phyloP scores from a whole-genome alignment of 306 rosid genomes.

The Glycine latifolia region DNA sequence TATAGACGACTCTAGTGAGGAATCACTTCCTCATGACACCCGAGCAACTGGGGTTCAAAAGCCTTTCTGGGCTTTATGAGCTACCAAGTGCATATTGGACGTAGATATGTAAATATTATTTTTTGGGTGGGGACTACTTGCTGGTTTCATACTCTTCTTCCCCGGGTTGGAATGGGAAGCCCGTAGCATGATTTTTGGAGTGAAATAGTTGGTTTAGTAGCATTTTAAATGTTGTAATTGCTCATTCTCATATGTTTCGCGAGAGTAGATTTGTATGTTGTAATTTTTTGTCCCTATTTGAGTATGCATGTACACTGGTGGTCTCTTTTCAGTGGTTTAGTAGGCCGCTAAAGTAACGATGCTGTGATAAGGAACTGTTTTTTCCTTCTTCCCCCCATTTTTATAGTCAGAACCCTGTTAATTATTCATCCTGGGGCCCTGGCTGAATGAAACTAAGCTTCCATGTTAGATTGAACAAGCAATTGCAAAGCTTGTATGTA shows the following conservation, averaged over 20 bases:
- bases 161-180: slow-evolving; percentile 24
- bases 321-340: slow-evolving; percentile 31
- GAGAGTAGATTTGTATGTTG: slow-evolving; percentile 35
- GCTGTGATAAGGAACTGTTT: slow-evolving; percentile 13
- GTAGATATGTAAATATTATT: slow-evolving; percentile 43
- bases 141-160: slow-evolving; percentile 23
- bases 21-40: slow-evolving; percentile 47
- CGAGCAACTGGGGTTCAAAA: slow-evolving; percentile 58
- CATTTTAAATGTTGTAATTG: slow-evolving; percentile 35
- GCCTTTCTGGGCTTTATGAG: slow-evolving; percentile 93
- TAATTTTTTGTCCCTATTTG: slow-evolving; percentile 34
- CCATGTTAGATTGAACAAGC: too few species aligned
- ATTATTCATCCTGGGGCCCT: neutral
- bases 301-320: slow-evolving; percentile 42
- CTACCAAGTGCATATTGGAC: slow-evolving; percentile 31
- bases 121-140: slow-evolving; percentile 4
- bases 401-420: neutral
- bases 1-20: slow-evolving; percentile 56
- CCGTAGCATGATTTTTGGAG: slow-evolving; percentile 37
- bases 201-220: slow-evolving; percentile 28
- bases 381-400: slow-evolving; percentile 4
- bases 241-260: slow-evolving; percentile 23
- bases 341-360: slow-evolving; percentile 23
- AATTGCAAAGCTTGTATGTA: too few species aligned
- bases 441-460: too few species aligned